Conservation (phyloP, 2,329 filamentous ascomycete species). For the Hypocreales sp. region DNA sequence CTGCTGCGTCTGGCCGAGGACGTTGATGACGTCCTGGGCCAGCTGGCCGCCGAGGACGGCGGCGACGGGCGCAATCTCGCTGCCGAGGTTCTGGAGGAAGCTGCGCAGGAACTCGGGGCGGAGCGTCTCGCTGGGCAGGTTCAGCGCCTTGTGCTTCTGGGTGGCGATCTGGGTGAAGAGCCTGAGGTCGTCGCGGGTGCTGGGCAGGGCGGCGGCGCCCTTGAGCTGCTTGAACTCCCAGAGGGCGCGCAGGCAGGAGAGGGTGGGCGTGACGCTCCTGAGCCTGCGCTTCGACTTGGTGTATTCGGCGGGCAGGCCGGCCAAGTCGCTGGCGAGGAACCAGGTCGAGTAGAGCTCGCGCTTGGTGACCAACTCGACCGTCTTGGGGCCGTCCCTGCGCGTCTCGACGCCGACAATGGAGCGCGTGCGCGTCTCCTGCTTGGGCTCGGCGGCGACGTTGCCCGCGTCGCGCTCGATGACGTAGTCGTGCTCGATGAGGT, state of each 20-base stretch:
- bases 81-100: slow-evolving; percentile 76
- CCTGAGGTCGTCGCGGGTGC: slow-evolving; percentile 50
- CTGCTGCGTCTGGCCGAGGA: slow-evolving; percentile 78
- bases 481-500: slow-evolving; percentile 81
- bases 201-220: slow-evolving; percentile 35
- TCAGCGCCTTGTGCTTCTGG: slow-evolving; percentile 61
- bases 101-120: slow-evolving; percentile 58
- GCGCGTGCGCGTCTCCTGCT: slow-evolving; percentile 62
- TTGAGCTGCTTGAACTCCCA: slow-evolving; percentile 61
- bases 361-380: slow-evolving; percentile 78
- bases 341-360: slow-evolving; percentile 81
- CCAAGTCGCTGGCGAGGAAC: slow-evolving; percentile 64
- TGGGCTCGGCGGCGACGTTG: slow-evolving; percentile 48
- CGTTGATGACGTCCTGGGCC: slow-evolving; percentile 94
- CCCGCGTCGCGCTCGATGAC: slow-evolving; percentile 72
- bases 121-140: slow-evolving; percentile 51
- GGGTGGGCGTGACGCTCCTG: slow-evolving; percentile 63
- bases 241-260: slow-evolving; percentile 75
- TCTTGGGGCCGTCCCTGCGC: slow-evolving; percentile 51
- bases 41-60: slow-evolving; percentile 83
- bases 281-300: slow-evolving; percentile 49
- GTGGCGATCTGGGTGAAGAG: slow-evolving; percentile 65
- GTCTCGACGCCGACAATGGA: slow-evolving; percentile 57
- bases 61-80: slow-evolving; percentile 73
- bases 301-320: slow-evolving; percentile 56